Evolutionary conservation across 2,329 filamentous ascomycete species (phyloP).

Genomic region (Phaeosphaeria sp.): DNA sequence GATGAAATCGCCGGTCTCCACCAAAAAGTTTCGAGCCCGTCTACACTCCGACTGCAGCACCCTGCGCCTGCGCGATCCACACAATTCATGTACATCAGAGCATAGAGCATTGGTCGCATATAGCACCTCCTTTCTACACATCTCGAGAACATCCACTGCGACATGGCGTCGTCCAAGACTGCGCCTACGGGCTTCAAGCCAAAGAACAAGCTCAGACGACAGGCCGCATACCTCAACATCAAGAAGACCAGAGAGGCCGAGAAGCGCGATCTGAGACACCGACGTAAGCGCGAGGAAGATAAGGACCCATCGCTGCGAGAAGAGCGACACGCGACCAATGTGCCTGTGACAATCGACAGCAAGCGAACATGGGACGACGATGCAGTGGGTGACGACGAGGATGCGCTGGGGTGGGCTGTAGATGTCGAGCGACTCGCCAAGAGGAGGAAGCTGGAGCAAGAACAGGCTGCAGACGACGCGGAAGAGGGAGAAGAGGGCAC

Average conservation of each 20-base stretch:
- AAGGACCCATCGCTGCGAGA: slow-evolving; percentile 78
- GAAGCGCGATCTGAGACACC: slow-evolving; percentile 77
- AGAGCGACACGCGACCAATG: slow-evolving; percentile 76
- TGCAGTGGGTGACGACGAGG: slow-evolving; percentile 50
- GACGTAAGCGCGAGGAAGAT: slow-evolving; percentile 82
- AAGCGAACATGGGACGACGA: slow-evolving; percentile 83
- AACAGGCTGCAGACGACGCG: slow-evolving; percentile 34
- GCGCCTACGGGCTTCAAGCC: slow-evolving; percentile 61
- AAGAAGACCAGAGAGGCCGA: slow-evolving; percentile 78
- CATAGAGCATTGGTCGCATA: not conserved
- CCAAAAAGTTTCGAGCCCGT: slow-evolving; percentile 18
- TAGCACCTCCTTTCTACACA: too few species aligned
- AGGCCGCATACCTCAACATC: slow-evolving; percentile 77
- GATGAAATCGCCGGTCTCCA: slow-evolving; percentile 20
- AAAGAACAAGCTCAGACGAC: slow-evolving; percentile 79
- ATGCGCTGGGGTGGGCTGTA: slow-evolving; percentile 52
- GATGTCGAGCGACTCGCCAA: slow-evolving; percentile 55
- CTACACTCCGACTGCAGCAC: too few species aligned
- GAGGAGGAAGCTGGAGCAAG: slow-evolving; percentile 51
- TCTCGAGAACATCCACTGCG: too few species aligned
- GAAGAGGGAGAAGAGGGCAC: slow-evolving; percentile 40
- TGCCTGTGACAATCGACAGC: slow-evolving; percentile 60
- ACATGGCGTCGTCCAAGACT: slow-evolving; percentile 51
- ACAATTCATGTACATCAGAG: not conserved
- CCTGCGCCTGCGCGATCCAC: not conserved